Percentiles rank a stretch among this genome's conserved stretches.
Conservation (phyloP, 495 filamentous ascomycete genomes). For the Lasiosphaeriaceae sp. region DNA sequence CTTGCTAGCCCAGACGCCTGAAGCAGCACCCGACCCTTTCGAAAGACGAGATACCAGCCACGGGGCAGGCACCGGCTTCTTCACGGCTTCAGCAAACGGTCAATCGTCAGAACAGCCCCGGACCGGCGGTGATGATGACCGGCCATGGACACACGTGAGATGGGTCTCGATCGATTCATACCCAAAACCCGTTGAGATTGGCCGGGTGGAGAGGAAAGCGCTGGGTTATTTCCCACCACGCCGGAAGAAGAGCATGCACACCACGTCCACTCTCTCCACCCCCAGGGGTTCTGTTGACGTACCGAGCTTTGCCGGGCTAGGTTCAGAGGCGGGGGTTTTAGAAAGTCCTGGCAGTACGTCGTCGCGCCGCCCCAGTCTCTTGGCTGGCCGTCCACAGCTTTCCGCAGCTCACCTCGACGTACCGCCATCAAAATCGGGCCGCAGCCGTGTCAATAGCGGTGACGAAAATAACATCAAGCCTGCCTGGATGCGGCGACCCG, state of each 20-base stretch:
- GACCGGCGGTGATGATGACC: constrained; percentile 41
- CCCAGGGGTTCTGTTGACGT: constrained; percentile 62
- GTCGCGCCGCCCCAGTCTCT: constrained; percentile 38
- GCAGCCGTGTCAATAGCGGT: constrained; percentile 29
- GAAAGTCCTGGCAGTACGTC: constrained; percentile 33
- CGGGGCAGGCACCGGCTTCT: constrained; percentile 33
- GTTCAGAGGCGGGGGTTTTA: constrained; percentile 29
- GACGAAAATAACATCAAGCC: constrained; percentile 30
- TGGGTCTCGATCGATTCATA: constrained; percentile 78
- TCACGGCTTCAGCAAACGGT: constrained; percentile 26
- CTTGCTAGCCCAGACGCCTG: constrained; percentile 44
- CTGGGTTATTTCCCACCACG: constrained; percentile 90
- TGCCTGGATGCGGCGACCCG: constrained; percentile 68
- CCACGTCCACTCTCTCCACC: constrained; percentile 54
- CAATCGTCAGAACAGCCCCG: constrained; percentile 21
- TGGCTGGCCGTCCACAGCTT: constrained; percentile 24
- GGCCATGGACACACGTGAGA: constrained; percentile 76
- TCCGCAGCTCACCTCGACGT: constrained; percentile 9
- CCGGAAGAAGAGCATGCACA: constrained; percentile 67
- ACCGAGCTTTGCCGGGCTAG: constrained; percentile 32
- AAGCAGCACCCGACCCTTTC: constrained; percentile 22
- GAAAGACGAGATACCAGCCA: constrained; percentile 12
- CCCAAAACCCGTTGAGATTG: constrained; percentile 72
- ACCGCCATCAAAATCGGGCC: constrained; percentile 12
- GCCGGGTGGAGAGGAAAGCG: constrained; percentile 71